Evolutionary conservation across 73 alveolate species (phyloP), one percentile per base, ranked within the genome.

Genomic region (Stentor roeselii): DNA sequence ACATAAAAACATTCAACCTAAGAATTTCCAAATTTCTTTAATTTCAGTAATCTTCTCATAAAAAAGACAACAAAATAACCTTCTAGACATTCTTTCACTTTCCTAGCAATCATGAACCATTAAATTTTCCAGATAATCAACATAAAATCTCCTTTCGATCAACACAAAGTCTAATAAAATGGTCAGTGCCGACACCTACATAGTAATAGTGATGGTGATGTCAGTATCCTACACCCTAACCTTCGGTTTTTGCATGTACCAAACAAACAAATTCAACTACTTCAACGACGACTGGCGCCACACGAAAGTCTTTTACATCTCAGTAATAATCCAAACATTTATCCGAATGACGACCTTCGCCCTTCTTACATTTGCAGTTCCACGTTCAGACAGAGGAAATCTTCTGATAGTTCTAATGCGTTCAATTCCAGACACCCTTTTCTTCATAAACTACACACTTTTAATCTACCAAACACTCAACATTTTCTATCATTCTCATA

Each of bases 351-450:
- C 41, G 27, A 30, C 80, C 14, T 67, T 67, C 34, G 37, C 80
- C 27, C 37, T 67, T 34, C n/a, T 67, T 15, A 34, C 80, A 27
- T 67, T 21, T 21, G 80, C 80, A 21, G 11, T 67, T 27, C 80
- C 80, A 67, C 27, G 41, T 27, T 27, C 27, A 14, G 37, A 21
- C 37, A 32, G 37, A 67, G 80, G 41, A 0, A 30, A 30, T 27
- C 11, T 11, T 1, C 27, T 30, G 50, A 21, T 67, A 27, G 21
- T 34, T 67, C 50, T 67, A 67, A 21, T 67, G 42, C n/a, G n/a
- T 67, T 67, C 80, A 21, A 34, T 67, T 27, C 80, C 80, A 21
- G 80, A 67, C 34, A 32, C 80, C 2, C 41, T 67, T 21, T 67
- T 67, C 34, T 67, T 30, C n/a, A 32, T 67, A 32, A 67, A 32